Evolutionary conservation across 2,329 filamentous ascomycete species (phyloP), one percentile per base, ranked within the genome.

Genomic region (Colletotrichum lini): DNA sequence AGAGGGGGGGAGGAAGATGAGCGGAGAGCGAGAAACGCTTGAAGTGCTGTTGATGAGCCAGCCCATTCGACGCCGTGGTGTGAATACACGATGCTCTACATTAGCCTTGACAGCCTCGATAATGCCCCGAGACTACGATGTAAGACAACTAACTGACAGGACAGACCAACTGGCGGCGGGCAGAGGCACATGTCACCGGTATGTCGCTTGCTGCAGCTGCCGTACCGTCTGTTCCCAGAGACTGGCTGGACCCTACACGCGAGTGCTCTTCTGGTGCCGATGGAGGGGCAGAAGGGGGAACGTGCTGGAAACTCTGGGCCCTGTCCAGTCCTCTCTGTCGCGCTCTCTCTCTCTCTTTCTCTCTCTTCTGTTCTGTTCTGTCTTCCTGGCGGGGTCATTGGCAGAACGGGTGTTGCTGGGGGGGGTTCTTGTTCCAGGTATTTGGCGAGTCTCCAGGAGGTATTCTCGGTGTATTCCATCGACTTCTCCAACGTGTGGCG

Each of bases 401-500:
- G 16, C 3, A 9, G 10, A 35, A 35, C 30, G 30, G 50, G 2
- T 15, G 6, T 26, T n/a, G n/a, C n/a, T n/a, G 9, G 21, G 15
- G 8, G 5, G 18, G 18, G 12, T 4, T 1, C 8, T 3, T 23
- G 45, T 35, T n/a, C 47, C 13, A 63, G 18, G 68, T 71, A 58
- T 18, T 26, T 35, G 38, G 45, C 7, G 23, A 53, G 57, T 47
- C 30, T n/a, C 26, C 42, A 35, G 45, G 68, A 63, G 47, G 58
- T 59, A 68, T 59, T 71, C 68, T 71, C 65, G 68, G 65, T 68
- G 68, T 71, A 71, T 68, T 6, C 42, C 35, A 12, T 16, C n/a
- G 0, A 44, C 4, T 2, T 1, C 1, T 15, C 10, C 7, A 35
- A 9, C 16, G 23, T 3, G 18, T 13, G 15, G n/a, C n/a, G 52